These are phyloP conservation scores for Coleophoma crateriformis DNA, from an alignment of 2,329 filamentous ascomycete species.

Conservation along the genomic window DNA sequence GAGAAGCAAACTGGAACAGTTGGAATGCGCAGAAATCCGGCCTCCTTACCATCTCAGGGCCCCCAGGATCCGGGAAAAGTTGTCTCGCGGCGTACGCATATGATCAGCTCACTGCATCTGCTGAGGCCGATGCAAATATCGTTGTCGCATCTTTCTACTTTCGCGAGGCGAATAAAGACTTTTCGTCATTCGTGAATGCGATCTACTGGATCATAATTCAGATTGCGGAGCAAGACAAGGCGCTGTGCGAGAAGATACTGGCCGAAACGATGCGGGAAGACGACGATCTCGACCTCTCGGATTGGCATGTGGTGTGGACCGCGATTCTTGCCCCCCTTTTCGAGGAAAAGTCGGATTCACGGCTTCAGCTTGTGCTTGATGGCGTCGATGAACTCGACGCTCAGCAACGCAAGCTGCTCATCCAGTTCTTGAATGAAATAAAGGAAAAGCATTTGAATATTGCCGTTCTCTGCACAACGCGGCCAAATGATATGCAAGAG, in stretches of 20 bases:
- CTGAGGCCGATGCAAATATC: slow-evolving; percentile 11
- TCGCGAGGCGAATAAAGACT: slow-evolving; percentile 25
- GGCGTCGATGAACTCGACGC: slow-evolving; percentile 26
- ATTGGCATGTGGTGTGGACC: background rate
- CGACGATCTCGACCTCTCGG: slow-evolving; percentile 1
- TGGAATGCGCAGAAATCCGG: slow-evolving; percentile 13
- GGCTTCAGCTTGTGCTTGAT: slow-evolving; percentile 25
- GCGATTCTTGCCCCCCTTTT: slow-evolving; percentile 21
- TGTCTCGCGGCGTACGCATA: slow-evolving; percentile 21
- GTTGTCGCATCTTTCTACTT: slow-evolving; percentile 31
- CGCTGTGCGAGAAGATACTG: slow-evolving; percentile 25
- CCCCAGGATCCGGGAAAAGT: slow-evolving; percentile 29
- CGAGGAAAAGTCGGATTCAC: slow-evolving; percentile 11
- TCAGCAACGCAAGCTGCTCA: slow-evolving; percentile 9
- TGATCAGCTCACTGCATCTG: slow-evolving; percentile 8
- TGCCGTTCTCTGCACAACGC: slow-evolving; percentile 20
- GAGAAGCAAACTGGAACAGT: slow-evolving; percentile 21
- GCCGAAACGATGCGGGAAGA: slow-evolving; percentile 22
- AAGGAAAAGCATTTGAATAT: slow-evolving; percentile 20
- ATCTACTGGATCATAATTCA: slow-evolving; percentile 25
- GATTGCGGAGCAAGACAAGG: slow-evolving; percentile 23
- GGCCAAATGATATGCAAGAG: slow-evolving; percentile 11
- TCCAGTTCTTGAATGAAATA: slow-evolving; percentile 18
- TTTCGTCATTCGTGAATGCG: slow-evolving; percentile 17
- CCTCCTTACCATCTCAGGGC: slow-evolving; percentile 24